These are phyloP conservation scores for Diaporthe eres DNA, from an alignment of 2,329 filamentous ascomycete species.

Conservation along the genomic window DNA sequence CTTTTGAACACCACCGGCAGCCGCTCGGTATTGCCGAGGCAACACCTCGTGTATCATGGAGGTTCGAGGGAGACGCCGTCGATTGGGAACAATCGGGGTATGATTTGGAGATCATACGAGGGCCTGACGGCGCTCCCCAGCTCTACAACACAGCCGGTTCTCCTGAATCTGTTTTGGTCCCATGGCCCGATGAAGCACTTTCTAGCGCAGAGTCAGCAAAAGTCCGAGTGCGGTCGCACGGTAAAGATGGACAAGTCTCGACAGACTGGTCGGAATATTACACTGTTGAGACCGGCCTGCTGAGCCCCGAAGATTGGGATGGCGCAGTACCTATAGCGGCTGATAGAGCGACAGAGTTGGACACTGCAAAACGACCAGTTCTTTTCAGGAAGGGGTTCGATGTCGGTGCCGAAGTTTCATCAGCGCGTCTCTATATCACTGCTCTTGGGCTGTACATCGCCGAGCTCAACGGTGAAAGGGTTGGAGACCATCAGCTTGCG, in stretches of 20 bases:
- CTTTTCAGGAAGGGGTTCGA: conserved; percentile 23
- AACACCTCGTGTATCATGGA: conserved; percentile 39
- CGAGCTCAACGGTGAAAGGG: conserved; percentile 60
- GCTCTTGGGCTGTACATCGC: conserved; percentile 61
- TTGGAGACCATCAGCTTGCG: conserved; percentile 59
- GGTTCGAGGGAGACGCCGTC: conserved; percentile 28
- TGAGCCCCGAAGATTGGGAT: background rate
- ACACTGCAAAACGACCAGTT: background rate
- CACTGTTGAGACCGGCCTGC: conserved; percentile 10
- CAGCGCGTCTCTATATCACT: conserved; percentile 62
- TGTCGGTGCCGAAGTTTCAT: conserved; percentile 47
- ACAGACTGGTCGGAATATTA: conserved; percentile 14
- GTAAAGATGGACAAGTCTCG: conserved; percentile 5
- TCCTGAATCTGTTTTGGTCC: conserved; percentile 33
- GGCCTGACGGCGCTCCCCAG: conserved; percentile 2
- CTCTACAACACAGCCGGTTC: conserved; percentile 23
- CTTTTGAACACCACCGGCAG: conserved; percentile 31
- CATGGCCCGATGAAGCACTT: conserved; percentile 35
- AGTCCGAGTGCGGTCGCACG: conserved; percentile 27
- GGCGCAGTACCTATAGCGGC: conserved; percentile 16
- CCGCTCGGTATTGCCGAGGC: conserved; percentile 32
- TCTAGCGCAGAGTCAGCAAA: conserved; percentile 27
- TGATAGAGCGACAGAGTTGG: conserved; percentile 13
- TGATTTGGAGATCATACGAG: conserved; percentile 26
- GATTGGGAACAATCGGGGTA: conserved; percentile 35